Percentiles rank a stretch among this genome's conserved stretches.
Evolutionary conservation across 176 grass and related monocot genomes (phyloP).

Genomic region (Poa annua): DNA sequence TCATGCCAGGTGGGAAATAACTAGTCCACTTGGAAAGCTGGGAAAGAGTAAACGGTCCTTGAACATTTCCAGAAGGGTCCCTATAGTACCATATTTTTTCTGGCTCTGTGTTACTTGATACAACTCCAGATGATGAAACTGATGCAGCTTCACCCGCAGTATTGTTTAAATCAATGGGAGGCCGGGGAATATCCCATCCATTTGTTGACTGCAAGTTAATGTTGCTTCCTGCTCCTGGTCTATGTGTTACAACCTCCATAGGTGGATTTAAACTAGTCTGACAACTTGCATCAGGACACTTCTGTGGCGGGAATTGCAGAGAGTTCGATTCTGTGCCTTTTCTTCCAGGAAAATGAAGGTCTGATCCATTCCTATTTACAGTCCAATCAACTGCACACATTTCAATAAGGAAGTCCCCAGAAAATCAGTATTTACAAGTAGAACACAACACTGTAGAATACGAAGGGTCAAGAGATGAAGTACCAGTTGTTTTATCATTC

Average conservation of each 20-base stretch:
- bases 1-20: slow-evolving; percentile 74
- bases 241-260: slow-evolving; percentile 34
- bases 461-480: slow-evolving; percentile 8
- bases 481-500: slow-evolving; percentile 64
- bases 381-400: slow-evolving; percentile 57
- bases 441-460: slow-evolving; percentile 25
- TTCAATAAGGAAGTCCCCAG: slow-evolving; percentile 12
- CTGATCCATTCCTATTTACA: slow-evolving; percentile 44
- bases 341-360: slow-evolving; percentile 48
- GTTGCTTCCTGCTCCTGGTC: slow-evolving; percentile 39
- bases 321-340: slow-evolving; percentile 40
- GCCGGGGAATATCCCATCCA: slow-evolving; percentile 30
- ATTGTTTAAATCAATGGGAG: slow-evolving; percentile 49
- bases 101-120: slow-evolving; percentile 53
- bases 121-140: slow-evolving; percentile 41
- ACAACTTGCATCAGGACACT: slow-evolving; percentile 29
- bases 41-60: slow-evolving; percentile 82
- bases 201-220: slow-evolving; percentile 35
- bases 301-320: slow-evolving; percentile 43
- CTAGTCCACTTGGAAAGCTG: slow-evolving; percentile 81
- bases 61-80: slow-evolving; percentile 83
- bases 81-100: slow-evolving; percentile 97
- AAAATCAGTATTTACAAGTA: slow-evolving; percentile 34
- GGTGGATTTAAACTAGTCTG: slow-evolving; percentile 15
- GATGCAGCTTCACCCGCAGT: slow-evolving; percentile 46